Evolutionary conservation across 1,139 yeast species (phyloP).

Genomic region (Yamadazyma buinensis): DNA sequence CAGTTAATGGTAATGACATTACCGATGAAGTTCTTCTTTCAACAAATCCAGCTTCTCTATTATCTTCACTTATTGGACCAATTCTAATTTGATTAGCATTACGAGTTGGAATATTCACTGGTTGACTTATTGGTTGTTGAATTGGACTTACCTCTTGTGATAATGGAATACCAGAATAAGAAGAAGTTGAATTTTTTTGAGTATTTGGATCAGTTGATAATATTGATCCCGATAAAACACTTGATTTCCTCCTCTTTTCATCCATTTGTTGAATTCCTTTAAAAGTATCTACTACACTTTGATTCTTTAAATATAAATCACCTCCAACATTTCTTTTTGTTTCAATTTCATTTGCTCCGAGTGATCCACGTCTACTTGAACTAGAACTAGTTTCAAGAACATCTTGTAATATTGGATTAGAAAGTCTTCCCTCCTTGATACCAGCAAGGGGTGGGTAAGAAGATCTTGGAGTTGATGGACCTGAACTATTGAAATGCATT

Average conservation of each 20-base stretch:
- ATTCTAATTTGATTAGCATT: slow-evolving; percentile 17
- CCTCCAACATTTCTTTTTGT: slow-evolving; percentile 55
- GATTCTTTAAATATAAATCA: slow-evolving; percentile 47
- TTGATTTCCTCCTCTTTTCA: slow-evolving; percentile 41
- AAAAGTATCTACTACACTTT: slow-evolving; percentile 48
- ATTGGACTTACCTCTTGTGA: slow-evolving; percentile 6
- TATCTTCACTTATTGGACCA: slow-evolving; percentile 25
- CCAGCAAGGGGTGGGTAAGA: slow-evolving; percentile 31
- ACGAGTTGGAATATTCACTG: slow-evolving; percentile 12
- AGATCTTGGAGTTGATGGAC: slow-evolving; percentile 13
- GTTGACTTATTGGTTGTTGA: slow-evolving; percentile 4
- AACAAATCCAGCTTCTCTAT: slow-evolving; percentile 8
- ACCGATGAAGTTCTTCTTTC: slow-evolving; percentile 32
- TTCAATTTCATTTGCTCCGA: slow-evolving; percentile 43
- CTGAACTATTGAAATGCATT: neutral
- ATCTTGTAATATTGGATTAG: slow-evolving; percentile 29
- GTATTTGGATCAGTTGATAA: slow-evolving; percentile 11
- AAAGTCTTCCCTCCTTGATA: slow-evolving; percentile 27
- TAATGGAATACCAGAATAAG: slow-evolving; percentile 9
- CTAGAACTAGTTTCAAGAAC: slow-evolving; percentile 27
- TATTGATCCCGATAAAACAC: slow-evolving; percentile 24
- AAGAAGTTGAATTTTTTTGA: slow-evolving; percentile 18
- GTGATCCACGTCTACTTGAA: slow-evolving; percentile 32
- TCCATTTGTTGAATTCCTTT: slow-evolving; percentile 47
- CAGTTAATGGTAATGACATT: slow-evolving; percentile 58